Percentiles rank a stretch among this genome's conserved stretches.
These are phyloP conservation scores for Rhododendron mucronatum DNA, from an alignment of 148 eudicot species.

Conservation along the genomic window DNA sequence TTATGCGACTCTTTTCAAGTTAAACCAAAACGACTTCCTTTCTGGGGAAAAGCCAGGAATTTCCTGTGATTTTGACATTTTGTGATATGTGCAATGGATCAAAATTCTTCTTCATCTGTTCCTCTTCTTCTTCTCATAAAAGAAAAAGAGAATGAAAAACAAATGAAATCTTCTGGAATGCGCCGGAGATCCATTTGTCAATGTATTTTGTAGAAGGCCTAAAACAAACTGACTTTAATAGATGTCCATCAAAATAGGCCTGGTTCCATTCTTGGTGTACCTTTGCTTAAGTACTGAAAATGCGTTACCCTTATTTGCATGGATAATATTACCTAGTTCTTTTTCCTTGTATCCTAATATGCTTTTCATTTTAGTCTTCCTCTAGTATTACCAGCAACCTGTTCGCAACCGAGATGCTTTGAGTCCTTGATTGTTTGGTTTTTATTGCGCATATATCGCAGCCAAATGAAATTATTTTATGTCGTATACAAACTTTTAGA, in stretches of 20 bases:
- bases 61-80: not conserved
- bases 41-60: not conserved
- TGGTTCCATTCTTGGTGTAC: not conserved
- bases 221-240: not conserved
- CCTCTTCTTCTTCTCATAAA: not conserved
- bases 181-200: not conserved
- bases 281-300: not conserved
- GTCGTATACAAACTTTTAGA: not conserved
- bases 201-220: not conserved
- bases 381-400: not conserved
- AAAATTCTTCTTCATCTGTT: not conserved
- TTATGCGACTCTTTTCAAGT: not conserved
- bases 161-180: not conserved
- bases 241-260: not conserved
- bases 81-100: not conserved
- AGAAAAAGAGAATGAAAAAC: not conserved
- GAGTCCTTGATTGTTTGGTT: not conserved
- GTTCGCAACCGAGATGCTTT: not conserved
- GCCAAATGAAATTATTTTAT: not conserved
- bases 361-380: not conserved
- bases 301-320: not conserved
- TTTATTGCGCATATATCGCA: not conserved
- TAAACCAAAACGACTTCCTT: not conserved
- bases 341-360: not conserved
- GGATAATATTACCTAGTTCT: not conserved